These are phyloP conservation scores for Rhizophlyctis rosea DNA, from an alignment of 192 early-diverging fungal genomes.

Conservation along the genomic window DNA sequence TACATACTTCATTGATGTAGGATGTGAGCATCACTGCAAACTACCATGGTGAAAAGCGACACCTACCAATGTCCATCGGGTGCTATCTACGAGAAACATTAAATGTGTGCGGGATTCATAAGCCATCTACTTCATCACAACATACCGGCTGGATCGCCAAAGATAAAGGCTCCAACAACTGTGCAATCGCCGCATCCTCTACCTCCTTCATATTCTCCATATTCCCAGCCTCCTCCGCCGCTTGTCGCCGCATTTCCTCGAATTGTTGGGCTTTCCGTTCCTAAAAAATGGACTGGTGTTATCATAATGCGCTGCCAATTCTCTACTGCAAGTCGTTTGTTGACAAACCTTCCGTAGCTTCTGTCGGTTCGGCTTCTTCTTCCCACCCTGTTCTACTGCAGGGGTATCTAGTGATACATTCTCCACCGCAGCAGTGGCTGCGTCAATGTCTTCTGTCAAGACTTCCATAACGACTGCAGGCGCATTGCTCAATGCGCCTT, in stretches of 20 bases:
- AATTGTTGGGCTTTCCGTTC: constrained; percentile 71
- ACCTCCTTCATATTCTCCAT: constrained; percentile 72
- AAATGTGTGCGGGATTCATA: background rate
- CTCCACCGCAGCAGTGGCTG: background rate
- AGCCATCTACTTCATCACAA: background rate
- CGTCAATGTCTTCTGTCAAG: background rate
- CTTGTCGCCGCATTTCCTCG: constrained; percentile 67
- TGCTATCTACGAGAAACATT: constrained; percentile 50
- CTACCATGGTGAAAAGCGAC: background rate
- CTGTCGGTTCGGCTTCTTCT: constrained; percentile 39
- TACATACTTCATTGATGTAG: constrained; percentile 57
- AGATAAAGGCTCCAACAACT: constrained; percentile 35
- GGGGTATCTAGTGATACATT: background rate
- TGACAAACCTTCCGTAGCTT: constrained; percentile 29
- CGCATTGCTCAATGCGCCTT: background rate
- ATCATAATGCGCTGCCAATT: constrained; percentile 47
- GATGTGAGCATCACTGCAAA: too few relatives aligned
- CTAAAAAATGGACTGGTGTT: constrained; percentile 37
- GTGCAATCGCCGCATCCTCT: constrained; percentile 60
- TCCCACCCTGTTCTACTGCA: constrained; percentile 1
- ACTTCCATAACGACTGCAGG: background rate
- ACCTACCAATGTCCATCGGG: constrained; percentile 90
- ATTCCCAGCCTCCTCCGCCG: constrained; percentile 68
- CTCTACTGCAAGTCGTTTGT: constrained; percentile 14
- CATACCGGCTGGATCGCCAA: constrained; percentile 60